These are phyloP conservation scores for Shiraia sp. DNA, from an alignment of 2,329 filamentous ascomycete genomes.

Conservation along the genomic window DNA sequence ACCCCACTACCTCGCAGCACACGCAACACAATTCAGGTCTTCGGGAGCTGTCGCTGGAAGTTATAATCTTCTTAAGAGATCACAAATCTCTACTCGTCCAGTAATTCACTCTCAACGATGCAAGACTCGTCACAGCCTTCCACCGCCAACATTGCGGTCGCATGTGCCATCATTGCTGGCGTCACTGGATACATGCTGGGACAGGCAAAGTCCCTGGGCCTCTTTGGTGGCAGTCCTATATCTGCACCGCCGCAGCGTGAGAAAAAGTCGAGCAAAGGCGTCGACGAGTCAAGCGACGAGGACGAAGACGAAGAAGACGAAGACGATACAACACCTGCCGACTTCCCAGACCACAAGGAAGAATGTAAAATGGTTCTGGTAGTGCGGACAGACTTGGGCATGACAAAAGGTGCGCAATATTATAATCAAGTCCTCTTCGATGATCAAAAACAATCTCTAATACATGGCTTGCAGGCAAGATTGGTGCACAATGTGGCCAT, in stretches of 20 bases:
- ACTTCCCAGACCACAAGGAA: constrained; percentile 61
- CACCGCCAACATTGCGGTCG: constrained; percentile 65
- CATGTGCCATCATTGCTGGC: constrained; percentile 74
- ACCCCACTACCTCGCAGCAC: background rate
- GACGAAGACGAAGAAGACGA: constrained; percentile 28
- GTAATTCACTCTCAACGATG: constrained; percentile 15
- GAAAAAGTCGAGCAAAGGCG: constrained; percentile 18
- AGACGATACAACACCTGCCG: constrained; percentile 40
- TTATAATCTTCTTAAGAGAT: background rate
- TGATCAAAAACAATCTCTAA: constrained; percentile 5
- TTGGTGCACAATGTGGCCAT: constrained; percentile 91
- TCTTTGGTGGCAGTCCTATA: constrained; percentile 63
- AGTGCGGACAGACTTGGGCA: constrained; percentile 90
- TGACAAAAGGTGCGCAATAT: constrained; percentile 78
- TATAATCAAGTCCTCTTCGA: background rate
- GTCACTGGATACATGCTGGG: constrained; percentile 76
- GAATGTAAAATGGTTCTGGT: constrained; percentile 95
- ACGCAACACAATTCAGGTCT: too few species aligned
- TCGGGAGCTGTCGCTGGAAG: background rate
- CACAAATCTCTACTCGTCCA: background rate
- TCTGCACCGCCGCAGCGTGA: constrained; percentile 28
- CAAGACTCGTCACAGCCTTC: constrained; percentile 54
- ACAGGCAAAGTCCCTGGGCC: constrained; percentile 68
- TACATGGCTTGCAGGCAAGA: constrained; percentile 70
- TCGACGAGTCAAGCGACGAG: constrained; percentile 34